Conservation (phyloP, 2,329 filamentous ascomycete species). For the Xylaria sp. region DNA sequence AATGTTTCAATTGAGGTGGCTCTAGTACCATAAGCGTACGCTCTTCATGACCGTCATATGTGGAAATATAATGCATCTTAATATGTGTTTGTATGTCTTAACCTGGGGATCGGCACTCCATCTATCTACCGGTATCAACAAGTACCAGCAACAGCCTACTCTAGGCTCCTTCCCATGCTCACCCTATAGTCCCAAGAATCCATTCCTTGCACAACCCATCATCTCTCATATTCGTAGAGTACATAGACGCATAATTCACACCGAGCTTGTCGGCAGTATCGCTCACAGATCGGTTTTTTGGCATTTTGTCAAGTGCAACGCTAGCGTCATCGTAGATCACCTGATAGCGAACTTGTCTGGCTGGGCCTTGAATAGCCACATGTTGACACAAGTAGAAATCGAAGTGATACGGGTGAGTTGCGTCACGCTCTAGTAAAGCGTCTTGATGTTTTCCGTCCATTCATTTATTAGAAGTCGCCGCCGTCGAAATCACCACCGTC, state of each 20-base stretch:
- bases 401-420: constrained; percentile 90
- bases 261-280: constrained; percentile 91
- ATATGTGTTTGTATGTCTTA: background rate
- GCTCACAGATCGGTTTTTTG: constrained; percentile 85
- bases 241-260: constrained; percentile 48
- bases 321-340: constrained; percentile 84
- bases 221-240: background rate
- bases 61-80: background rate
- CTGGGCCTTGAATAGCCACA: constrained; percentile 89
- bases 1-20: too few species aligned
- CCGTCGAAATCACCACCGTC: constrained; percentile 50
- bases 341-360: constrained; percentile 90
- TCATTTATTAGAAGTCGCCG: constrained; percentile 52
- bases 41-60: background rate
- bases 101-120: background rate
- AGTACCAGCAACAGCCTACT: background rate
- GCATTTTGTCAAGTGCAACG: constrained; percentile 73
- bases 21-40: too few species aligned
- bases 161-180: background rate
- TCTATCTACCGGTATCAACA: background rate
- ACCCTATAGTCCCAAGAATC: background rate
- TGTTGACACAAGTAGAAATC: constrained; percentile 79
- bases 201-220: background rate
- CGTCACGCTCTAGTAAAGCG: constrained; percentile 84
- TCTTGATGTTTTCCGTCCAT: constrained; percentile 55